These are phyloP conservation scores for Cokeromyces recurvatus DNA, from an alignment of 371 early-diverging fungal genomes.

Conservation along the genomic window DNA sequence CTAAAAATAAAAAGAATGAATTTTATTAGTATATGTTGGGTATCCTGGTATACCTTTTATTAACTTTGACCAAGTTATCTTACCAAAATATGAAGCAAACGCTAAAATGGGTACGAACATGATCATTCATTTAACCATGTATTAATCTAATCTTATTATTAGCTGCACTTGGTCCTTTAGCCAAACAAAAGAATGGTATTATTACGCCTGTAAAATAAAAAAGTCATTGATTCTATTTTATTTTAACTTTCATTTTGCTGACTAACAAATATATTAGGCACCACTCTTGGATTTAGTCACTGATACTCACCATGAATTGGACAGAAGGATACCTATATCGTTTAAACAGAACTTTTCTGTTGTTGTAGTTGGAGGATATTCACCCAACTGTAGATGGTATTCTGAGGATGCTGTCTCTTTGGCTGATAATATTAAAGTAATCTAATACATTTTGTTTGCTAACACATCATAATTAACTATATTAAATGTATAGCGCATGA, in stretches of 20 bases:
- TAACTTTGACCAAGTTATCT: slow-evolving; percentile 39
- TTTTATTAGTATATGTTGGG: slow-evolving; percentile 34
- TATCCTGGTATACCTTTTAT: slow-evolving; percentile 41
- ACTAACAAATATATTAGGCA: slow-evolving; percentile 2
- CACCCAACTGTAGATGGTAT: slow-evolving; percentile 42
- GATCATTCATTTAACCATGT: neutral
- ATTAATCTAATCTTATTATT: no score
- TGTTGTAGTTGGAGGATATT: slow-evolving; percentile 36
- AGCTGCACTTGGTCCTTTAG: slow-evolving; percentile 27
- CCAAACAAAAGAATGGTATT: slow-evolving; percentile 40
- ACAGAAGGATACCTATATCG: neutral
- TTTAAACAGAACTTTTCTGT: slow-evolving; percentile 9
- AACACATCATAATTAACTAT: no score
- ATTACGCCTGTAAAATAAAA: slow-evolving; percentile 22
- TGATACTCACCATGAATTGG: no score
- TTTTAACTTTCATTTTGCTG: no score
- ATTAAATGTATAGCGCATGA: no score
- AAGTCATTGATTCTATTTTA: neutral
- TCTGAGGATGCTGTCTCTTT: slow-evolving; percentile 35
- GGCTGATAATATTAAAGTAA: slow-evolving; percentile 35
- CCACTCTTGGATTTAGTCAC: slow-evolving; percentile 15
- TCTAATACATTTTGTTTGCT: no score
- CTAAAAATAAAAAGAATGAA: neutral
- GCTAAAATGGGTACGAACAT: slow-evolving; percentile 41
- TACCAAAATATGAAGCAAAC: slow-evolving; percentile 43